Percentiles rank a stretch among this genome's conserved stretches.
These are phyloP conservation scores for Fraxinus floribunda DNA, from an alignment of 305 asterid genomes.

Conservation along the genomic window DNA sequence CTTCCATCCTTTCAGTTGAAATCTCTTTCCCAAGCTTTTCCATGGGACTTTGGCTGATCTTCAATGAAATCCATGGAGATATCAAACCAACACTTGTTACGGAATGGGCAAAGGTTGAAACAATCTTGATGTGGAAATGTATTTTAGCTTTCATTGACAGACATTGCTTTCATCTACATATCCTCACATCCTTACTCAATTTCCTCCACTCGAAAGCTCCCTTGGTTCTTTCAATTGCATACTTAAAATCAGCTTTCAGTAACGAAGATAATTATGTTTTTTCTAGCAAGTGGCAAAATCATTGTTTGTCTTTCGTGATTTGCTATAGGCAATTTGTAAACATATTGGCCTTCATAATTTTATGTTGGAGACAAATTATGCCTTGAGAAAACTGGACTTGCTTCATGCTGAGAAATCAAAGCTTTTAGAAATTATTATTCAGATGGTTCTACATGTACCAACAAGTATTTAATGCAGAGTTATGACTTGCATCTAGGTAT, in stretches of 20 bases:
- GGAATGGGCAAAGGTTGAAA: background rate
- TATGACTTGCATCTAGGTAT: constrained; percentile 23
- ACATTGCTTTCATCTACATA: background rate
- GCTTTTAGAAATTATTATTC: background rate
- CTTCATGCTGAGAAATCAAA: background rate
- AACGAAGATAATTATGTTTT: background rate
- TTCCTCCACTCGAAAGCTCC: background rate
- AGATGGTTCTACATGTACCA: background rate
- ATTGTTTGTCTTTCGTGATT: background rate
- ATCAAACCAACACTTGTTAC: background rate
- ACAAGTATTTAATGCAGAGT: background rate
- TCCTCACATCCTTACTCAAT: background rate
- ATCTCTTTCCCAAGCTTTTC: background rate
- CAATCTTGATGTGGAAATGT: background rate
- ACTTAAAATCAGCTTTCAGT: background rate
- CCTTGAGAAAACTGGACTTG: background rate
- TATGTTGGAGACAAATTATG: background rate
- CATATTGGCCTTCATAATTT: background rate
- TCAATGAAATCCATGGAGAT: background rate
- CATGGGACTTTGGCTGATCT: background rate
- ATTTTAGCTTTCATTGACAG: background rate
- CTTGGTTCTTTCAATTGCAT: background rate
- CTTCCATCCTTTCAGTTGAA: background rate
- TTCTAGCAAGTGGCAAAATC: background rate
- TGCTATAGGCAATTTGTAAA: background rate